Evolutionary conservation across 2,329 filamentous ascomycete genomes (phyloP), one percentile per base, ranked within the genome.

Genomic region (Colletotrichum sp.): DNA sequence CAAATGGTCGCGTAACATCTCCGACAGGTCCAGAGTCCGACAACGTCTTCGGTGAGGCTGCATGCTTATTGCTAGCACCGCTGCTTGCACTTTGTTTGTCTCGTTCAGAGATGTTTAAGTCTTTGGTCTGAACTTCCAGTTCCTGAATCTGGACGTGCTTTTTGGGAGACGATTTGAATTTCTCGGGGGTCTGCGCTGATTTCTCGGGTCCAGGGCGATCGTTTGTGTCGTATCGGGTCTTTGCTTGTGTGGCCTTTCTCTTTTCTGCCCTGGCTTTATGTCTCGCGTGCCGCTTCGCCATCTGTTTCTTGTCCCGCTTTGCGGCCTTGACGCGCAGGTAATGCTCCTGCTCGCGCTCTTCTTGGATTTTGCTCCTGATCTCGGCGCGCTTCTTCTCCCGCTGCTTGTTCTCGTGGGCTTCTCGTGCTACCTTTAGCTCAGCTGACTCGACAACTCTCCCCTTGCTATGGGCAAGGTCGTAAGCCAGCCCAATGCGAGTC

Each of bases 401-500:
- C 55, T 85, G 83, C 77, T 86, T 86, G 71, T 85, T 84, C 79
- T 88, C 85, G 26, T 86, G 84, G 4, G 86, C 87, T 55, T 87
- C 86, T 28, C 85, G 85, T 1, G 85, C 86, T 63, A 84, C 84
- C 80, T 87, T 88, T 77, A 90, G 87, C 74, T 89, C 88, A 0
- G 83, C 77, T 1, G 85, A 86, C 78, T 91, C 89, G 13, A 87
- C 83, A 30, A 89, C 79, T 32, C 86, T 86, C 5, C 90, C 92
- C 81, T 94, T 94, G 77, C 90, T 90, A 81, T 94, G 92, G 1
- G 93, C 92, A 7, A 94, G 87, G 78, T 95, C 93, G 76, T 94
- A 94, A 2, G 92, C 92, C 67, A 92, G 87, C 3, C 93, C 93
- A n/a, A 94, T 91, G 13, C 91, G 87, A 2, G 93, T 88, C 3